Conservation (phyloP, 2,329 filamentous ascomycete species). For the Metarhizium guizhouense region DNA sequence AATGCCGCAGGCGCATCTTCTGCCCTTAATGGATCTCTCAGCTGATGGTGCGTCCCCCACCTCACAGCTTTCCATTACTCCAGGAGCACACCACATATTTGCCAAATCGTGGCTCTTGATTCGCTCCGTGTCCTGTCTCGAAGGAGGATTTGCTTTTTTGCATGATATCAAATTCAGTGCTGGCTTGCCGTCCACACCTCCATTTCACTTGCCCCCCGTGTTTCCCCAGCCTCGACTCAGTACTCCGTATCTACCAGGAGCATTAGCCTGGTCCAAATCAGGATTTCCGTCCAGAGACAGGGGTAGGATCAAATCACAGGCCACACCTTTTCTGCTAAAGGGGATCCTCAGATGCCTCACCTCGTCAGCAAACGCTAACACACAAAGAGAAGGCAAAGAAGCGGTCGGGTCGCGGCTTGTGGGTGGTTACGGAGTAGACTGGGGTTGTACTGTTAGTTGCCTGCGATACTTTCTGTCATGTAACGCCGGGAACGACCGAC, state of each 20-base stretch:
- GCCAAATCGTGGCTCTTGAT: too few relatives aligned
- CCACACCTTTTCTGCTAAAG: neutral
- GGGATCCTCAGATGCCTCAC: neutral
- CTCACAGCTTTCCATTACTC: neutral
- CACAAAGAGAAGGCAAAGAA: neutral
- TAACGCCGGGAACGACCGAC: neutral
- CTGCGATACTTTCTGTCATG: neutral
- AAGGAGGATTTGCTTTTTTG: too few relatives aligned
- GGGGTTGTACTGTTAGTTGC: neutral
- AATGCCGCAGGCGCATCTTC: neutral
- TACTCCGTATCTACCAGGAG: too few relatives aligned
- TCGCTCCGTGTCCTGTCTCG: too few relatives aligned
- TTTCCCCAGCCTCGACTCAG: neutral
- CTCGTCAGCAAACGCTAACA: neutral
- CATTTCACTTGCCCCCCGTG: neutral
- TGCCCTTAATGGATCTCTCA: neutral
- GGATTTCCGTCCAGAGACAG: neutral
- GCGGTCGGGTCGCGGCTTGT: neutral
- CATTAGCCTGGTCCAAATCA: neutral
- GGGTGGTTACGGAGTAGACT: neutral
- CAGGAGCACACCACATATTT: neutral
- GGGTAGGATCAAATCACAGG: neutral
- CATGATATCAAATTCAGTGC: neutral
- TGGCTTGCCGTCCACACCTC: neutral
- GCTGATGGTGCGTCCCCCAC: neutral